Conservation (phyloP, 106 monocot species). For the Acorus calamus region DNA sequence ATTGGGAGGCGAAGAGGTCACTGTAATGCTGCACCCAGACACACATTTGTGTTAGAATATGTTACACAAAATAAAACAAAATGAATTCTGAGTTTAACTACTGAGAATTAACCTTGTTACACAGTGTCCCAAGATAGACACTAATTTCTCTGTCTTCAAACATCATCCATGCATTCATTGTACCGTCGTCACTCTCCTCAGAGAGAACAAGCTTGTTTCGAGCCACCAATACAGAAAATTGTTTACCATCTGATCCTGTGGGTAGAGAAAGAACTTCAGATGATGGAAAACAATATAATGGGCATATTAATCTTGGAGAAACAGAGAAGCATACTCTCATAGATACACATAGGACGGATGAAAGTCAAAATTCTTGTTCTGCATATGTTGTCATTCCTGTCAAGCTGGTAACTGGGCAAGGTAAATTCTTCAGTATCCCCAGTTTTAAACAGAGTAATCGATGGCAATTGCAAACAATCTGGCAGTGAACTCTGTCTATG, state of each 20-base stretch:
- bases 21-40: conserved; percentile 15
- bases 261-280: too few relatives aligned
- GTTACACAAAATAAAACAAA: background rate
- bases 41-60: background rate
- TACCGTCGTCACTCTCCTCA: too few relatives aligned
- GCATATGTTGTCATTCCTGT: conserved; percentile 9
- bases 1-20: conserved; percentile 20
- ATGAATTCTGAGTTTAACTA: background rate
- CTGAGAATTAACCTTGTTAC: too few relatives aligned
- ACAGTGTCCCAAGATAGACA: too few relatives aligned
- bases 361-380: conserved; percentile 14
- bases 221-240: too few relatives aligned
- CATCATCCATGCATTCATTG: too few relatives aligned
- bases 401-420: conserved; percentile 11
- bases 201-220: too few relatives aligned
- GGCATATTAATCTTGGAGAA: too few relatives aligned
- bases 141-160: too few relatives aligned
- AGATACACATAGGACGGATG: background rate
- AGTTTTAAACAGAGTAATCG: background rate
- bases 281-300: too few relatives aligned
- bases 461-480: background rate
- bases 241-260: too few relatives aligned
- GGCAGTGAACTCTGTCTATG: background rate
- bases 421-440: conserved; percentile 10
- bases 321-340: too few relatives aligned